Percentiles rank a stretch among this genome's conserved stretches.
Conservation (phyloP, 192 early-diverging fungal species). For the Geranomyces michiganensis region DNA sequence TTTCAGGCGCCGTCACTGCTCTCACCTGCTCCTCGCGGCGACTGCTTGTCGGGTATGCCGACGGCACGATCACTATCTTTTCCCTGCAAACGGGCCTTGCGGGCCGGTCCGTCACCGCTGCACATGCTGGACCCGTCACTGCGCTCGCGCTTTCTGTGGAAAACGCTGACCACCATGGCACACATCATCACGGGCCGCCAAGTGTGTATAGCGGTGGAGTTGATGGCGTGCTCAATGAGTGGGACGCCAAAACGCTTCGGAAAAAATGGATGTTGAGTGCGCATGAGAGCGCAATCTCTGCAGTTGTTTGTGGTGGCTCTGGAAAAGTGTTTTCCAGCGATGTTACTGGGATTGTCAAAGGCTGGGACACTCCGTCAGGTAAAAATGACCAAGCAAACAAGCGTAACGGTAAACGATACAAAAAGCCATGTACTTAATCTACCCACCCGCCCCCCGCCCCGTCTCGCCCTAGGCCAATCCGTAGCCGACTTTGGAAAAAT, state of each 20-base stretch:
- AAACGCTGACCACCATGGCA: neutral
- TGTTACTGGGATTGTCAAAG: slow-evolving; percentile 27
- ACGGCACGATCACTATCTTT: slow-evolving; percentile 17
- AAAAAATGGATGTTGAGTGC: slow-evolving; percentile 40
- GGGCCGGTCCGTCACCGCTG: slow-evolving; percentile 12
- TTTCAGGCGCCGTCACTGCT: slow-evolving; percentile 13
- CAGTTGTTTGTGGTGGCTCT: slow-evolving; percentile 15
- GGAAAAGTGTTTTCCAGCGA: slow-evolving; percentile 38
- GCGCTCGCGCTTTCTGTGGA: slow-evolving; percentile 6
- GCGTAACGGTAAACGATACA: too few relatives aligned
- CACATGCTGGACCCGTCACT: slow-evolving; percentile 29
- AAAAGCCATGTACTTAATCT: neutral
- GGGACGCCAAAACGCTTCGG: slow-evolving; percentile 33
- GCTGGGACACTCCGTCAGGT: slow-evolving; percentile 35
- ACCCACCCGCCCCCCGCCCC: neutral
- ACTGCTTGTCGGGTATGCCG: slow-evolving; percentile 20
- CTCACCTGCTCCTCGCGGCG: slow-evolving; percentile 7
- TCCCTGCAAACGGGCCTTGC: slow-evolving; percentile 7
- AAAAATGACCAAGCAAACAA: too few relatives aligned
- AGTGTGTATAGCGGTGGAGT: slow-evolving; percentile 32
- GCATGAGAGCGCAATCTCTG: slow-evolving; percentile 13
- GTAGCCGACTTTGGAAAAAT: neutral
- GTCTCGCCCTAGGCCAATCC: neutral
- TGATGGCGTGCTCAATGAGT: slow-evolving; percentile 40
- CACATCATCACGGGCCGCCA: neutral